Evolutionary conservation across 169 alveolate genomes (phyloP), one percentile per base, ranked within the genome.

Genomic region (Plasmodium malariae): DNA sequence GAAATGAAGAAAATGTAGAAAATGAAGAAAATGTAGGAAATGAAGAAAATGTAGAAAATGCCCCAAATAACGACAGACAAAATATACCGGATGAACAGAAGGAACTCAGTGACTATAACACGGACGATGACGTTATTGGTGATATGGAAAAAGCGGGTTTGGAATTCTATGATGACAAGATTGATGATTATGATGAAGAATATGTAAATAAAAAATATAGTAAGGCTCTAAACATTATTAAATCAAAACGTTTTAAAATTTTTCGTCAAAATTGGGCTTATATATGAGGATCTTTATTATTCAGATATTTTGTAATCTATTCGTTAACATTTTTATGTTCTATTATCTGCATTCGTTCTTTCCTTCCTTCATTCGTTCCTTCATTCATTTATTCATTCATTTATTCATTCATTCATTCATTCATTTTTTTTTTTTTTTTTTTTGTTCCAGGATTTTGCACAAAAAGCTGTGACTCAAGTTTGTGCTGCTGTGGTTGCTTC

Each of bases 401-500:
- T n/a, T n/a, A n/a, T n/a, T n/a, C n/a, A n/a, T n/a, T n/a, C n/a
- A n/a, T n/a, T n/a, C n/a, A n/a, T n/a, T n/a, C n/a, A n/a, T n/a
- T n/a, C n/a, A n/a, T 19, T 3, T 32, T 34, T 43, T 63, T 37
- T 78, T 40, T 11, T 5, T 67, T 80, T 51, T 36, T 24, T 1
- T 30, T 54, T 14, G 37, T 43, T 26, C 45, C 37, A 80, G 90
- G 90, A 49, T 80, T 67, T 70, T 28, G 73, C 72, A 80, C 90
- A 68, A 36, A 67, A 67, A 67, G 40, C 37, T 32, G 83, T 19
- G 83, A 80, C 37, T 80, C 90, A 30, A 80, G 90, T 65, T 65
- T 80, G 36, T 80, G 90, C 36, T 80, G 90, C 49, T 80, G 90
- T 71, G 90, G 90, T 3, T 80, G 90, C 59, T 80, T 80, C 45